These are phyloP conservation scores for Saxophila tyrrhenica DNA, from an alignment of 495 filamentous ascomycete genomes.

Conservation along the genomic window DNA sequence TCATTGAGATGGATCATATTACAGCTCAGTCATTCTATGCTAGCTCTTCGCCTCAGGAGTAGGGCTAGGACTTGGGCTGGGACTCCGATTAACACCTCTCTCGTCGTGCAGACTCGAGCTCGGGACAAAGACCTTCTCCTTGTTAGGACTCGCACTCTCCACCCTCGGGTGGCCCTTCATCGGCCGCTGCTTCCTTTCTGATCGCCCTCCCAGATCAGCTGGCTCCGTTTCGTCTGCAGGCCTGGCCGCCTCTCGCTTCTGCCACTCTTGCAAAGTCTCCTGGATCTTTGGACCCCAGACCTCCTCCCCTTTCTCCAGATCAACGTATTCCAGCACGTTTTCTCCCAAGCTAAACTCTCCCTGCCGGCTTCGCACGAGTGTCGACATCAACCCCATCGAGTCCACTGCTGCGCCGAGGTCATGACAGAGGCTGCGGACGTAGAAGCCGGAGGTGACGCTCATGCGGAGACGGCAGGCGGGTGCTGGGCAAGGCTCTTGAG, in stretches of 20 bases:
- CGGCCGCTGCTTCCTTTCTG: no score
- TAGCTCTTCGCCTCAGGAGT: no score
- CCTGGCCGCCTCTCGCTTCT: slow-evolving; percentile 35
- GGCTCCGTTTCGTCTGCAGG: no score
- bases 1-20: no score
- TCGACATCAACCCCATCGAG: slow-evolving; percentile 77
- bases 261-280: slow-evolving; percentile 50
- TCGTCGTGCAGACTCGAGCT: no score
- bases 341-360: slow-evolving; percentile 58
- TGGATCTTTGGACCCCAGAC: slow-evolving; percentile 72
- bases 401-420: slow-evolving; percentile 77
- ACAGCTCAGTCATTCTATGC: no score
- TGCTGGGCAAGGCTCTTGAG: slow-evolving; percentile 35
- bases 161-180: no score
- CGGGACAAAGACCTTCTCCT: no score
- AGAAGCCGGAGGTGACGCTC: slow-evolving; percentile 93
- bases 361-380: slow-evolving; percentile 69
- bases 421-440: slow-evolving; percentile 86
- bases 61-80: no score
- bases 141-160: no score
- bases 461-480: slow-evolving; percentile 73
- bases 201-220: no score
- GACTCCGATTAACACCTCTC: no score
- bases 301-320: slow-evolving; percentile 65
- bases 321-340: slow-evolving; percentile 73